A percentile compares a stretch with the other conserved stretches of the same genome.
Evolutionary conservation across 139 green algal species (phyloP).

Genomic region (Chlorella sp.): DNA sequence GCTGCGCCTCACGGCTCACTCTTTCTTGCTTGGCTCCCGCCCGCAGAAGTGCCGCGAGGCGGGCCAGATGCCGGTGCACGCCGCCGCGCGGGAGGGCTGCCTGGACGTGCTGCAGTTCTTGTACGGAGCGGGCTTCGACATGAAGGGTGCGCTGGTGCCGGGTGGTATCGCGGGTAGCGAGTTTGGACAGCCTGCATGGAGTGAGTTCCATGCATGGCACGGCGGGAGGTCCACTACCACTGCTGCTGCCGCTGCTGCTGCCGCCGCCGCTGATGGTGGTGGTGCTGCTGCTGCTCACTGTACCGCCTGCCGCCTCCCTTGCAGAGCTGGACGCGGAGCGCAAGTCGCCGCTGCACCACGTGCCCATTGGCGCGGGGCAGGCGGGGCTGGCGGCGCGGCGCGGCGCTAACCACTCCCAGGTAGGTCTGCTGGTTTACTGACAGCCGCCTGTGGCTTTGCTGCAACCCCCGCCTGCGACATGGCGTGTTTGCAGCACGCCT

Average conservation of each 20-base stretch:
- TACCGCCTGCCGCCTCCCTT: background rate
- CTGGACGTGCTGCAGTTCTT: constrained; percentile 35
- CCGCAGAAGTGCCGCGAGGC: constrained; percentile 16
- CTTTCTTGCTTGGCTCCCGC: background rate
- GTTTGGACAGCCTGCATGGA: too few relatives aligned
- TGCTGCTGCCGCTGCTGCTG: too few relatives aligned
- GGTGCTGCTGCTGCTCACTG: background rate
- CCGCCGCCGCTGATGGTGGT: background rate
- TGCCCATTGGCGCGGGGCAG: constrained; percentile 19
- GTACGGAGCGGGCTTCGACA: constrained; percentile 20
- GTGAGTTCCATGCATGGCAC: too few relatives aligned
- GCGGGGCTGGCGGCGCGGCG: constrained; percentile 4
- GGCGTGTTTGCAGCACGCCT: too few relatives aligned
- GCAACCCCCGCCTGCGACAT: too few relatives aligned
- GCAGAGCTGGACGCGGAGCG: constrained; percentile 20
- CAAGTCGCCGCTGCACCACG: constrained; percentile 37
- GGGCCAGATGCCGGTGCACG: constrained; percentile 37
- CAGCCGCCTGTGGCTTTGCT: too few relatives aligned
- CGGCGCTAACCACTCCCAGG: constrained; percentile 7
- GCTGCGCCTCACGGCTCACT: too few relatives aligned
- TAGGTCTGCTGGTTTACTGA: background rate
- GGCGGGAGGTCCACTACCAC: too few relatives aligned
- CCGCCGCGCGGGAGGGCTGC: constrained; percentile 29
- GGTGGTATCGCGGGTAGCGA: too few relatives aligned
- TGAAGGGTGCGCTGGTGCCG: background rate